Percentiles rank a stretch among this genome's conserved stretches.
phyloP scores from a whole-genome alignment of 257 asterid genomes.

The Anisodus tanguticus region DNA sequence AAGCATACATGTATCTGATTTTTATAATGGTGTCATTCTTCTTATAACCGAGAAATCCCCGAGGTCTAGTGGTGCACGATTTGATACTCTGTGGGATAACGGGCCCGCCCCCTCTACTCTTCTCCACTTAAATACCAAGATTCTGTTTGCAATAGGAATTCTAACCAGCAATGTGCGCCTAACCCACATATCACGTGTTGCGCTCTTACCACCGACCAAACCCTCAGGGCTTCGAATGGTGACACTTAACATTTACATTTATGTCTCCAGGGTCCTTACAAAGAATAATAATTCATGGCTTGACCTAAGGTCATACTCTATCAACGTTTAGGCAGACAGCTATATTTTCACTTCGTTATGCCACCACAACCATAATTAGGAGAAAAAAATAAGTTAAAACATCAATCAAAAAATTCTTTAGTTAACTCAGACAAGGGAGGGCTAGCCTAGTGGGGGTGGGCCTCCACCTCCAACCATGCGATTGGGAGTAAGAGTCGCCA shows the following conservation, averaged over 20 bases:
- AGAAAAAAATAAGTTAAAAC: not conserved
- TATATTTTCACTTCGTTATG: not conserved
- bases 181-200: not conserved
- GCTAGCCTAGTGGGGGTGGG: not conserved
- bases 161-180: not conserved
- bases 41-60: not conserved
- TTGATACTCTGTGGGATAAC: not conserved
- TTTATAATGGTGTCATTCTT: not conserved
- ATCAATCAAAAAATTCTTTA: not conserved
- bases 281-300: not conserved
- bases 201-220: not conserved
- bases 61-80: not conserved
- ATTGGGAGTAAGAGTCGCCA: slow-evolving; percentile 2
- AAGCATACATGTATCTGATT: slow-evolving; percentile 19
- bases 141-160: not conserved
- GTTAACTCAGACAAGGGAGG: not conserved
- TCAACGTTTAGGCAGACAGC: not conserved
- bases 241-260: not conserved
- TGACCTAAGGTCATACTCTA: not conserved
- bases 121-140: not conserved
- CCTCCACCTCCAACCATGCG: not conserved
- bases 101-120: not conserved
- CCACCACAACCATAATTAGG: not conserved
- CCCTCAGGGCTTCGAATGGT: not conserved
- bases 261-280: not conserved